Evolutionary conservation across 495 filamentous ascomycete species (phyloP).

Genomic region (Tirmania nivea): DNA sequence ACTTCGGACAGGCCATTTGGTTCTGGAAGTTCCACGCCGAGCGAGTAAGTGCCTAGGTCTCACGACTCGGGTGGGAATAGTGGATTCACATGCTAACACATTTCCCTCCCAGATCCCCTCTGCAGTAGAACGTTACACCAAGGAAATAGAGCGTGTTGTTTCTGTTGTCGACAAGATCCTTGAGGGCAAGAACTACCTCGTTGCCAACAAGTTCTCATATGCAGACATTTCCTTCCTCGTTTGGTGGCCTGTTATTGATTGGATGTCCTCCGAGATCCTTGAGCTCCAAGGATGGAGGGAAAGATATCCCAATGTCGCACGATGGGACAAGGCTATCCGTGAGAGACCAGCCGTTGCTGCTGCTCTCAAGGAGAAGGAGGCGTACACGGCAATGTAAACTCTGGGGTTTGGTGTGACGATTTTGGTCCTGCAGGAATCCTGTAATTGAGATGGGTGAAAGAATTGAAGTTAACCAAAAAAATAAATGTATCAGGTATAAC

Average conservation of each 20-base stretch:
- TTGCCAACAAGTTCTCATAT: slow-evolving; percentile 35
- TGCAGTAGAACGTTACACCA: slow-evolving; percentile 36
- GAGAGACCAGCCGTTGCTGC: background rate
- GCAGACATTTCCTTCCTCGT: slow-evolving; percentile 37
- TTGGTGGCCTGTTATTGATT: slow-evolving; percentile 25
- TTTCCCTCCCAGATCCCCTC: slow-evolving; percentile 15
- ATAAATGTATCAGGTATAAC: too few relatives aligned
- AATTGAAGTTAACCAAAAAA: too few relatives aligned
- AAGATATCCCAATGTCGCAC: slow-evolving; percentile 1
- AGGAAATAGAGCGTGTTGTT: slow-evolving; percentile 38
- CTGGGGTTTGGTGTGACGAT: too few relatives aligned
- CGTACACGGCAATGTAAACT: background rate
- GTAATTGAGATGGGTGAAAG: too few relatives aligned
- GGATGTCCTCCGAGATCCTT: slow-evolving; percentile 2
- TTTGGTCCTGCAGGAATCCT: too few relatives aligned
- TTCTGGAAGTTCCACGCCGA: slow-evolving; percentile 35
- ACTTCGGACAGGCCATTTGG: slow-evolving; percentile 32
- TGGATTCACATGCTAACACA: too few relatives aligned
- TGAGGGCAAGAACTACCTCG: slow-evolving; percentile 32
- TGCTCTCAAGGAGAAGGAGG: background rate
- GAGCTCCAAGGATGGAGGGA: background rate
- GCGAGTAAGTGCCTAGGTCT: slow-evolving; percentile 1
- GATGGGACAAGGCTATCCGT: background rate
- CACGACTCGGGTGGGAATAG: too few relatives aligned
- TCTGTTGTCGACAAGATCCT: slow-evolving; percentile 35